These are phyloP conservation scores for Gossypium anomalum DNA, from an alignment of 345 rosid species.

Conservation along the genomic window DNA sequence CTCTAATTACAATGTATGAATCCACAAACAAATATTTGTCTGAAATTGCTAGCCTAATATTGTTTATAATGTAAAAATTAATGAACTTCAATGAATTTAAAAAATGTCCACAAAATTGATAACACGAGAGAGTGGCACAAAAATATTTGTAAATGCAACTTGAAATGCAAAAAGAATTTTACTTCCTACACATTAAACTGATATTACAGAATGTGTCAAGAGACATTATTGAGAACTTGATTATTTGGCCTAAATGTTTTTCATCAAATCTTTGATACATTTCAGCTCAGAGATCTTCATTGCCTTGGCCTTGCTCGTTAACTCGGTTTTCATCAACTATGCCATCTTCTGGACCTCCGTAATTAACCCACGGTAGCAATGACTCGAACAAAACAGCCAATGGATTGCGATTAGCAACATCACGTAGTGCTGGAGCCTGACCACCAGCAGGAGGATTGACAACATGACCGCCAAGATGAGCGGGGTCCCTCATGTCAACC, in stretches of 20 bases:
- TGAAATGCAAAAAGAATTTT: not conserved
- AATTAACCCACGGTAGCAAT: slow-evolving; percentile 71
- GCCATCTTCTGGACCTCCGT: slow-evolving; percentile 40
- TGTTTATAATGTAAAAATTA: no score
- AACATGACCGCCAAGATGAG: slow-evolving; percentile 30
- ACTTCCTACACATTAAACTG: slow-evolving; percentile 7
- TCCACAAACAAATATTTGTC: not conserved
- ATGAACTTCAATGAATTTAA: no score
- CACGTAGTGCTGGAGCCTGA: slow-evolving; percentile 36
- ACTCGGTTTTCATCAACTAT: slow-evolving; percentile 34
- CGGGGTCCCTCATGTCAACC: slow-evolving; percentile 47
- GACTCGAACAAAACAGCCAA: slow-evolving; percentile 68
- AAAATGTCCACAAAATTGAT: slow-evolving; percentile 13
- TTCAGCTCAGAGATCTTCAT: slow-evolving; percentile 22
- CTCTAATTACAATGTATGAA: no score
- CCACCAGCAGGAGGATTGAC: slow-evolving; percentile 34
- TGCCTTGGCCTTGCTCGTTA: slow-evolving; percentile 32
- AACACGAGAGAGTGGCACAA: slow-evolving; percentile 3
- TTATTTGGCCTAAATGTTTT: not conserved
- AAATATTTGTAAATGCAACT: slow-evolving; percentile 12
- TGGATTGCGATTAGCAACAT: slow-evolving; percentile 52
- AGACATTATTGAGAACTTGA: not conserved
- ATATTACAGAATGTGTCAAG: not conserved
- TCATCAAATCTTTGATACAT: not conserved
- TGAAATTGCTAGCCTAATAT: not conserved